Conservation (phyloP, 306 rosid genomes). For the Vigna mungo region DNA sequence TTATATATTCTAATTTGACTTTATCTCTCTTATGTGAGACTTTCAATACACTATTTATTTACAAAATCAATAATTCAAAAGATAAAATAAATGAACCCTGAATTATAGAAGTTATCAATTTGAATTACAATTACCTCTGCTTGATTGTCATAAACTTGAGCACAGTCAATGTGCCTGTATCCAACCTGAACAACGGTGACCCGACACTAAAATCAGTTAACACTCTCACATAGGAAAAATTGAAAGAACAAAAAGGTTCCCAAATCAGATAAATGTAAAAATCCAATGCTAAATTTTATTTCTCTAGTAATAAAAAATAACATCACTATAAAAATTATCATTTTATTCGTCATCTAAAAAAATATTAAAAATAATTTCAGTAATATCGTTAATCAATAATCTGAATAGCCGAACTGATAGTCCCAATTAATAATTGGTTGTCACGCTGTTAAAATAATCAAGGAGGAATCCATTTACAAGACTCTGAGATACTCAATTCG, state of each 20-base stretch:
- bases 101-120: not conserved
- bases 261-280: not conserved
- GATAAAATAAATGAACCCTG: not conserved
- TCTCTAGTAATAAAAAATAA: not conserved
- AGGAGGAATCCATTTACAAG: no score
- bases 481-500: no score
- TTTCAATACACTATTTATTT: no score
- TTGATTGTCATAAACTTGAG: conserved; percentile 61
- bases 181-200: conserved; percentile 49
- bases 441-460: no score
- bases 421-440: no score
- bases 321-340: not conserved
- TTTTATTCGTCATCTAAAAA: no score
- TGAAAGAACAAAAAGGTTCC: not conserved
- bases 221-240: not conserved
- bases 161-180: conserved; percentile 76
- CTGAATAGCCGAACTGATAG: no score
- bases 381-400: no score
- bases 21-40: no score
- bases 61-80: not conserved
- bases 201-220: not conserved
- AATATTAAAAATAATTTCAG: no score
- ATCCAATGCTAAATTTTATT: not conserved
- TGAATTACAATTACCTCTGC: conserved; percentile 54
- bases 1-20: no score